A percentile compares a stretch with the other conserved stretches of the same genome.
These are phyloP conservation scores for Colletotrichum agaves DNA, from an alignment of 2,329 filamentous ascomycete species.

Conservation along the genomic window DNA sequence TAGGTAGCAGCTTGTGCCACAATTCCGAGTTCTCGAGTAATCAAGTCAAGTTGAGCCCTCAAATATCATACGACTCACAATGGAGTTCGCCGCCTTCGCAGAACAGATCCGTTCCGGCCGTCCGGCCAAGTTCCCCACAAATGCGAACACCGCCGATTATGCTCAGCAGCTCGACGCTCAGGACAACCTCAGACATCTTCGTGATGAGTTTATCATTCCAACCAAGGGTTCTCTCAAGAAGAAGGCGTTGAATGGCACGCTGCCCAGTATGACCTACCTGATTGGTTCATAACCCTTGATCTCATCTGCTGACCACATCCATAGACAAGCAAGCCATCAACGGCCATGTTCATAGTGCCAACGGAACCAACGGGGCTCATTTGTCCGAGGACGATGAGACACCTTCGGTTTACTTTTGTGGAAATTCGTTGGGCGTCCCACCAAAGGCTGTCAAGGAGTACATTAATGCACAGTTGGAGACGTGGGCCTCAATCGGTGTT, in stretches of 20 bases:
- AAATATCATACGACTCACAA: slow-evolving; percentile 40
- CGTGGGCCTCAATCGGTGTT: slow-evolving; percentile 87
- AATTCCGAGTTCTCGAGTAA: slow-evolving; percentile 1
- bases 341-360: slow-evolving; percentile 38
- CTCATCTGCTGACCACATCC: neutral
- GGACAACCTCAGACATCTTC: slow-evolving; percentile 69
- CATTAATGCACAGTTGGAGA: slow-evolving; percentile 78
- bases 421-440: slow-evolving; percentile 82
- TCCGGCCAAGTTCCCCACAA: slow-evolving; percentile 56
- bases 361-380: slow-evolving; percentile 39
- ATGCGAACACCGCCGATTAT: slow-evolving; percentile 60
- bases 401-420: slow-evolving; percentile 77
- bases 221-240: slow-evolving; percentile 77
- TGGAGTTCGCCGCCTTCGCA: slow-evolving; percentile 53
- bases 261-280: slow-evolving; percentile 50
- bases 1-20: neutral
- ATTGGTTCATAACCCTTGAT: neutral
- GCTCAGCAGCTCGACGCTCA: slow-evolving; percentile 66
- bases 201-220: slow-evolving; percentile 81
- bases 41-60: neutral
- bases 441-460: slow-evolving; percentile 73
- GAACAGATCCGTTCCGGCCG: slow-evolving; percentile 54
- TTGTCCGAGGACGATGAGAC: slow-evolving; percentile 46
- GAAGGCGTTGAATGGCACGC: slow-evolving; percentile 61
- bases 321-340: slow-evolving; percentile 40